Base-by-base conservation (phyloP, 2,329 filamentous ascomycete species). In the Pseudogymnoascus sp. region DNA sequence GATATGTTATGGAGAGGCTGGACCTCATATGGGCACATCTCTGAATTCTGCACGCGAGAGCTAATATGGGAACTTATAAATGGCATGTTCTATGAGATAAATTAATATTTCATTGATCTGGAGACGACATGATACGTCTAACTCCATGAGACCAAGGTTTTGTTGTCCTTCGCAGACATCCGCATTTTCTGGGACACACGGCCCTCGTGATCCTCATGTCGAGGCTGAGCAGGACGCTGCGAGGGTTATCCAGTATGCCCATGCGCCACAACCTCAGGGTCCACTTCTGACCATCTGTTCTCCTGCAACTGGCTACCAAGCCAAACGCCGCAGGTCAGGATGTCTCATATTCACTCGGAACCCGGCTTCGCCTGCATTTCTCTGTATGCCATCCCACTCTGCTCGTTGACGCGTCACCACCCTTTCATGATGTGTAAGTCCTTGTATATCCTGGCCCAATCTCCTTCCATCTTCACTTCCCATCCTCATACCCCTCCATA, bases 281-380 rank as follows among this genome's bases (percentile, higher is more conserved):
- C n/a, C 49, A 33, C 25, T 14, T 21, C n/a, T 16, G 16, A 16
- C 16, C 16, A 16, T 11, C n/a, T 33, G 28, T 33, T 18, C 7
- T 33, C 28, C n/a, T 18, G 25, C 28, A 55, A 2, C 28, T 8
- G 28, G n/a, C n/a, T 7, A 9, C 9, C 4, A 18, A 14, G 25
- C 2, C 28, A 33, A 55, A 18, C 28, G 4, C 23, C 3, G 1
- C 16, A 33, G 28, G 9, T 18, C 49, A 8, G 38, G 21, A 23
- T n/a, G 11, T 43, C 66, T 68, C 65, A 75, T 66, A 74, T 72
- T 66, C 79, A 76, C 78, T 81, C 80, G 69, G 73, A 74, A 67
- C 78, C 77, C 6, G 23, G 45, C 23, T 16, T 16, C n/a, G 7
- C 65, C 74, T 38, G 70, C 69, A 21, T 66, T 68, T 61, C 28